Base-by-base conservation (phyloP, 176 grass and related monocot species). In the Pharus latifolius region DNA sequence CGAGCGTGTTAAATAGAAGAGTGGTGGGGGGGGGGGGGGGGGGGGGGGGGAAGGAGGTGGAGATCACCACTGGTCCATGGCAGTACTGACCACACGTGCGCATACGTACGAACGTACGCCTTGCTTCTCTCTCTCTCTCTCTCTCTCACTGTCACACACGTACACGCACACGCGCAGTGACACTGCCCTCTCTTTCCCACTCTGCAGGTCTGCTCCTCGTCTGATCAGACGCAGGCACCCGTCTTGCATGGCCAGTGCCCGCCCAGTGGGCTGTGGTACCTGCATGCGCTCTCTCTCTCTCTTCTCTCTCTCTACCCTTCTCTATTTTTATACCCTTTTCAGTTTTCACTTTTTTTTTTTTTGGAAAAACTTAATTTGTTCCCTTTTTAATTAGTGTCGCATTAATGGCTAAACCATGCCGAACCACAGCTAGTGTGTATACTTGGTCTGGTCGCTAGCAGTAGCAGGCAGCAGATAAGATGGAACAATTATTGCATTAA, bases 61-160 rank as follows among this genome's bases (percentile, higher is more conserved):
- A 19, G 63, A 77, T 77, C n/a, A 12, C 73, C 69, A 49, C 84
- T 91, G 91, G 91, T 96, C 87, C n/a, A n/a, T n/a, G n/a, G n/a
- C n/a, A n/a, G n/a, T 60, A 73, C 75, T 84, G 52, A 33, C 71
- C 85, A 70, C 77, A 89, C 82, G 87, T 85, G 87, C 76, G 30
- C 51, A 11, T 10, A 27, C 65, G 48, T 52, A 37, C 48, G 29
- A 12, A 46, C 37, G 31, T 23, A 24, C 23, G 3, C 62, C 44
- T 56, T n/a, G n/a, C n/a, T n/a, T n/a, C n/a, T 26, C 37, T 52
- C 64, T 42, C 67, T 41, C 19, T 43, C 76, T 25, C 18, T 5
- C 29, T 44, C 67, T 35, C 65, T 59, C 59, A 20, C 58, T 37
- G 49, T 44, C 80, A 54, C 55, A 15, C 59, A 38, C 4, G 35